phyloP scores from a whole-genome alignment of 2,329 filamentous ascomycete species.

The Ceratocystis diversiconidia region DNA sequence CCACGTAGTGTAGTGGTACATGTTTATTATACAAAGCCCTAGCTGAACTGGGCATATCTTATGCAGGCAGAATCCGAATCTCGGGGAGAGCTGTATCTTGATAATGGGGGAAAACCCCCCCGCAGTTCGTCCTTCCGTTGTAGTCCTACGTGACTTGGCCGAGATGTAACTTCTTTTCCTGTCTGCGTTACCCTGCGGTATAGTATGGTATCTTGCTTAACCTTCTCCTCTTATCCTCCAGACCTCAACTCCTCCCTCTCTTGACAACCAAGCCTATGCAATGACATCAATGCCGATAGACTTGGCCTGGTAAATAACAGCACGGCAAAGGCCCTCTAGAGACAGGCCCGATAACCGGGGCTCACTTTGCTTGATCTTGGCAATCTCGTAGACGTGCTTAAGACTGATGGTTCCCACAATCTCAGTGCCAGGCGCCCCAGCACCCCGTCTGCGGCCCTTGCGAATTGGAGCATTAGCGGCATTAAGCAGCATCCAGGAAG shows the following conservation, averaged over 20 bases:
- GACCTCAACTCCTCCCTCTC: not conserved
- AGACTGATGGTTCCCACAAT: constrained; percentile 72
- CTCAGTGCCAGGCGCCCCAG: constrained; percentile 59
- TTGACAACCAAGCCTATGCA: constrained; percentile 31
- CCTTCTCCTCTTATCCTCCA: not conserved
- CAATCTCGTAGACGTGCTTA: constrained; percentile 96
- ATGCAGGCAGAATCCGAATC: not conserved
- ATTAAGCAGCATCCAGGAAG: constrained; percentile 74
- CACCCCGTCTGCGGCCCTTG: constrained; percentile 67
- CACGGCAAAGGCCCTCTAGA: constrained; percentile 57
- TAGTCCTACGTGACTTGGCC: not conserved
- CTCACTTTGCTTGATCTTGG: constrained; percentile 82
- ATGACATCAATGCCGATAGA: constrained; percentile 61
- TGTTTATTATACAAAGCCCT: not conserved
- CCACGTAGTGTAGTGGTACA: not conserved
- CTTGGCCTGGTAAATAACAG: constrained; percentile 60
- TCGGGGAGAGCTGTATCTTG: not conserved
- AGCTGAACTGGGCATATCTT: not conserved
- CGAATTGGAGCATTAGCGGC: constrained; percentile 63
- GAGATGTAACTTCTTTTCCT: not conserved
- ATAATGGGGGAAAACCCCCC: not conserved
- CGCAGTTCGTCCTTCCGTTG: not conserved
- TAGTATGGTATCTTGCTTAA: not conserved
- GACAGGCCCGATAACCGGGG: constrained; percentile 56
- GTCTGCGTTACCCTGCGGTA: not conserved